phyloP scores from a whole-genome alignment of 805 yeast species.

The Saccharomycopsis javanensis region DNA sequence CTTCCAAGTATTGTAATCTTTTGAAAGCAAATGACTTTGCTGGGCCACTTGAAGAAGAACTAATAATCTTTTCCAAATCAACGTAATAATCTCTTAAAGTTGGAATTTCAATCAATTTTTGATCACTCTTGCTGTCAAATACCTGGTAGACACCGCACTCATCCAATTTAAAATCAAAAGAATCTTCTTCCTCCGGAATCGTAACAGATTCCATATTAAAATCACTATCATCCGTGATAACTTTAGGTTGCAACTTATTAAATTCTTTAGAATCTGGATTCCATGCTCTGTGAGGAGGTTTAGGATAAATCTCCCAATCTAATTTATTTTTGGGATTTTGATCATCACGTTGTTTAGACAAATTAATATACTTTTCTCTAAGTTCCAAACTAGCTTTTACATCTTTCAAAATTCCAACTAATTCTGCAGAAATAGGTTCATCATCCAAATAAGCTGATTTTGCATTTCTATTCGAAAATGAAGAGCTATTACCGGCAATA shows the following conservation, averaged over 20 bases:
- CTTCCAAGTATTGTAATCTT: constrained; percentile 87
- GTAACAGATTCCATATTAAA: constrained; percentile 50
- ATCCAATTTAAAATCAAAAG: constrained; percentile 36
- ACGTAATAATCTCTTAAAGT: constrained; percentile 73
- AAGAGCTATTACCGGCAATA: constrained; percentile 12
- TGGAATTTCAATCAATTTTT: constrained; percentile 57
- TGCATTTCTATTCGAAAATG: constrained; percentile 30
- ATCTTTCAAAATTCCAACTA: constrained; percentile 51
- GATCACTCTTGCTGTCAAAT: constrained; percentile 29
- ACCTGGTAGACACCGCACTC: constrained; percentile 66
- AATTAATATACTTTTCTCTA: constrained; percentile 63
- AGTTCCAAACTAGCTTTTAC: constrained; percentile 58
- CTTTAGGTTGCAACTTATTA: constrained; percentile 33
- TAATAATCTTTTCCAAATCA: constrained; percentile 67
- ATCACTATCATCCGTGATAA: constrained; percentile 33
- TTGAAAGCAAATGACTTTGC: constrained; percentile 92
- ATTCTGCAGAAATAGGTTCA: constrained; percentile 53
- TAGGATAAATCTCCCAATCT: constrained; percentile 79
- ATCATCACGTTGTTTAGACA: constrained; percentile 61
- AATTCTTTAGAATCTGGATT: constrained; percentile 40
- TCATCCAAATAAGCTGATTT: constrained; percentile 42
- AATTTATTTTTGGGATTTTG: constrained; percentile 77
- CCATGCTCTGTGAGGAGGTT: constrained; percentile 90
- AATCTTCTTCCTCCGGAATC: constrained; percentile 42
- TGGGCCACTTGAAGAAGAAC: constrained; percentile 87